A percentile compares a stretch with the other conserved stretches of the same genome.
Evolutionary conservation across 352 stramenopile genomes (phyloP).

Genomic region (Phytophthora cactorum): DNA sequence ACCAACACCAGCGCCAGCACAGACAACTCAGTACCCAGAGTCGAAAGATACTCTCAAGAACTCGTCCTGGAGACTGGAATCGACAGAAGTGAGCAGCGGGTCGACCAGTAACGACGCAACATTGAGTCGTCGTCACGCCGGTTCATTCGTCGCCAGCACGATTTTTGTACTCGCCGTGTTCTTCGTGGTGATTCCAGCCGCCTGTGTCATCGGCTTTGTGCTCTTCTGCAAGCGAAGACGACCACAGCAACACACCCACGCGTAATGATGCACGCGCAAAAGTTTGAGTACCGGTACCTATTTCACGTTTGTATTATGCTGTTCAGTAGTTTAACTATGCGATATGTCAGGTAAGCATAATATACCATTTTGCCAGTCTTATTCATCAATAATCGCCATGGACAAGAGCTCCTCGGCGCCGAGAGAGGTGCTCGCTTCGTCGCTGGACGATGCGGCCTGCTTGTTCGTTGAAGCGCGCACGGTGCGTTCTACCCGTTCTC

Average conservation of each 20-base stretch:
- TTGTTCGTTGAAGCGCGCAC: conserved; percentile 50
- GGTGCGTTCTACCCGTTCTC: conserved; percentile 15
- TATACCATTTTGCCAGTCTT: conserved; percentile 2
- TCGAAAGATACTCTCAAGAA: not conserved
- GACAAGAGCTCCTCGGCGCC: conserved; percentile 20
- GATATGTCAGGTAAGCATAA: not conserved
- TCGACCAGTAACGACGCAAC: not conserved
- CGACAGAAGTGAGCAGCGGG: conserved; percentile 5
- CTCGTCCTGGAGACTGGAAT: conserved; percentile 22
- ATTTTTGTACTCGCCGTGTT: conserved; percentile 32
- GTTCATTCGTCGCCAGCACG: conserved; percentile 29
- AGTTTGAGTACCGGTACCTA: not conserved
- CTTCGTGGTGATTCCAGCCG: conserved; percentile 30
- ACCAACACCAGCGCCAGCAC: conserved; percentile 12
- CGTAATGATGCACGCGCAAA: not conserved
- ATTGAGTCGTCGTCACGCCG: not conserved
- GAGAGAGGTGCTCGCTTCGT: conserved; percentile 20
- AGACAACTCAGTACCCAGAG: conserved; percentile 6
- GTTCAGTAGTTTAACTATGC: conserved; percentile 13
- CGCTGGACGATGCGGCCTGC: conserved; percentile 32
- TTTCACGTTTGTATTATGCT: conserved; percentile 2
- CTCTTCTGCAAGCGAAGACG: conserved; percentile 25
- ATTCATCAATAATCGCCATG: conserved; percentile 13
- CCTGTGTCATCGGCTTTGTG: conserved; percentile 34
- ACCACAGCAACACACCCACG: conserved; percentile 13